Base-by-base conservation (phyloP, 805 yeast genomes). In the Candida ascalaphidarum region DNA sequence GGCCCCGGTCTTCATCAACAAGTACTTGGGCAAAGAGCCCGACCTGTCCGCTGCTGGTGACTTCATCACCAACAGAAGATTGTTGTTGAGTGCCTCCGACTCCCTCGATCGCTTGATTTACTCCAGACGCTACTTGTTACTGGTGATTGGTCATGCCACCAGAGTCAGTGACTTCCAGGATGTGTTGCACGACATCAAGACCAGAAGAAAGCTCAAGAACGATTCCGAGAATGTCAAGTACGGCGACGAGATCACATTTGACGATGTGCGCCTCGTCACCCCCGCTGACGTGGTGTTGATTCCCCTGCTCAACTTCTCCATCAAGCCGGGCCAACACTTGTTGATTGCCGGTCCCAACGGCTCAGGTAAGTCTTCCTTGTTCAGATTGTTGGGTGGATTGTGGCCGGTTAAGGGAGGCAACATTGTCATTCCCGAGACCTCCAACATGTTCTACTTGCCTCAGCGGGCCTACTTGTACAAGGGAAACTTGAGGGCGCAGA, bases 331-430 rank as follows among this genome's bases (percentile, higher is more conserved):
- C 20, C 78, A 86, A 28, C 92, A 88, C 53, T 61, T 88, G 28
- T 65, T 88, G 29, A 86, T 88, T 48, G 86, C 89, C 7, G 97
- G 97, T 0, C 96, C 96, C 10, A 88, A 88, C 48, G 97, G 97
- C 1, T 82, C 95, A 37, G 97, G 97, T 16, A 88, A 88, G 56
- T 86, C 96, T 0, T 88, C 96, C 0, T 60, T 88, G 32, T 88
- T 88, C 53, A 71, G 97, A 48, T 73, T 88, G 44, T 67, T 88
- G 26, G 96, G 96, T 31, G 96, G 96, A 0, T 64, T 88, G 40
- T 88, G 97, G 97, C 94, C 92, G 3, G 77, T 86, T 13, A 61
- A 68, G 25, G 52, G 58, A 9, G 78, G 78, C 9, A 50, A 56
- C 14, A 67, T 83, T 22, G 68, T 68, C 5, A 72, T 82, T 16